Evolutionary conservation across 1,284 basidiomycete genomes (phyloP), one percentile per base, ranked within the genome.

Genomic region (Cutaneotrichosporon sp.): DNA sequence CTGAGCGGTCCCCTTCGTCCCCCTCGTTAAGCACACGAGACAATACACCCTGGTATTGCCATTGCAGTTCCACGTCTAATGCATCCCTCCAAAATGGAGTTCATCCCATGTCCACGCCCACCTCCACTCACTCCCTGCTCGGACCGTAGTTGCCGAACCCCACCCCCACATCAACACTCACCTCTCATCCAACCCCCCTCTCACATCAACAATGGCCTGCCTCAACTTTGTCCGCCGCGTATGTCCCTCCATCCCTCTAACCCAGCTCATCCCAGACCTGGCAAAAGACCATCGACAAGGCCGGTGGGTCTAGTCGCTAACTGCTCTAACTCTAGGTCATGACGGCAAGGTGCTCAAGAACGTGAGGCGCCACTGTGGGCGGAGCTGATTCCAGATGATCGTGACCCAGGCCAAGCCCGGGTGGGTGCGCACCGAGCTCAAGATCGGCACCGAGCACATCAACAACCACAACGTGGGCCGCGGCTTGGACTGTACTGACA

Each of bases 381-480:
- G n/a, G n/a, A n/a, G n/a, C n/a, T n/a, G n/a, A n/a, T n/a, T n/a
- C n/a, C n/a, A n/a, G n/a, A 72, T 66, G 52, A 65, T 56, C 38
- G 63, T 72, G 20, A 67, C 58, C 49, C 47, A 62, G 47, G 70
- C 70, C 1, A 42, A 60, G 13, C 79, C 79, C 5, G 77, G 76
- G n/a, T 70, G 72, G 25, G 66, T 79, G 8, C 62, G 69, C 61
- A 73, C 78, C 7, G 64, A 67, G 22, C 59, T 80, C 31, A 68
- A 56, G 25, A 70, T 80, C 27, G 75, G 75, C 38, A 62, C 60
- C 47, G 66, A 72, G 54, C 77, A 80, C 68, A 58, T 80, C 47
- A 79, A 80, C 67, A 80, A 79, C 58, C 77, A 79, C 61, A 75
- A 77, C 55, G 78, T 75, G 31, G n/a, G n/a, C n/a, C n/a, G n/a